Base-by-base conservation (phyloP, 352 stramenopile species). In the Achlya hypogyna region DNA sequence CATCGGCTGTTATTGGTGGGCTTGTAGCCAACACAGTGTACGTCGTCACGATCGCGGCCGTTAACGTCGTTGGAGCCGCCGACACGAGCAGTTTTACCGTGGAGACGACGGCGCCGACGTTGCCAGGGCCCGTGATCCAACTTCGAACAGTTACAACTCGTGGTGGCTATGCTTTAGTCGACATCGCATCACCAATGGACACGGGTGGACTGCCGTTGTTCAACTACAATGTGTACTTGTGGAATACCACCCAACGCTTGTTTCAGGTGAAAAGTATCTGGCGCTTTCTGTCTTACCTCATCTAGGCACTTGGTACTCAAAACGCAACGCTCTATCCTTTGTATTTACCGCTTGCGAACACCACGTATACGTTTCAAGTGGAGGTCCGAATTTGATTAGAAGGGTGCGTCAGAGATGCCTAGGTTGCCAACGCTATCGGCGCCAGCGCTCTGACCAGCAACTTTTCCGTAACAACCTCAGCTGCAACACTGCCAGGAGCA, bases 291-390 rank as follows among this genome's bases (percentile, higher is more conserved):
- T n/a, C n/a, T n/a, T n/a, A n/a, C n/a, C n/a, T n/a, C 42, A 49
- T 22, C 18, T 49, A 49, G 42, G 22, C 18, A 18, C 18, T 22
- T 49, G 42, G 42, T 49, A 49, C 42, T 49, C 40, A 27, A 8
- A 51, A 31, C 20, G n/a, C 54, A 51, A 16, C 54, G 8, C 22
- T 63, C 9, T 63, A 63, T n/a, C 4, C 54, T 22, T 23, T 63
- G 5, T 63, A 63, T n/a, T 31, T 63, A 14, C 54, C 58, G 5
- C 20, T 29, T 20, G 14, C 5, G 9, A 53, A 65, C 2, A 65
- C 22, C 29, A 5, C 34, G 4, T 65, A 65, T n/a, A 52, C 23
- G 6, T 53, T 65, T 53, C 58, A 65, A 53, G 9, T 54, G 29
- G 16, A 65, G 22, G 58, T 65, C 2, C 5, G 12, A 31, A 3